A percentile compares a stretch with the other conserved stretches of the same genome.
Conservation (phyloP, 148 eudicot genomes). For the Vaccinium macrocarpon region DNA sequence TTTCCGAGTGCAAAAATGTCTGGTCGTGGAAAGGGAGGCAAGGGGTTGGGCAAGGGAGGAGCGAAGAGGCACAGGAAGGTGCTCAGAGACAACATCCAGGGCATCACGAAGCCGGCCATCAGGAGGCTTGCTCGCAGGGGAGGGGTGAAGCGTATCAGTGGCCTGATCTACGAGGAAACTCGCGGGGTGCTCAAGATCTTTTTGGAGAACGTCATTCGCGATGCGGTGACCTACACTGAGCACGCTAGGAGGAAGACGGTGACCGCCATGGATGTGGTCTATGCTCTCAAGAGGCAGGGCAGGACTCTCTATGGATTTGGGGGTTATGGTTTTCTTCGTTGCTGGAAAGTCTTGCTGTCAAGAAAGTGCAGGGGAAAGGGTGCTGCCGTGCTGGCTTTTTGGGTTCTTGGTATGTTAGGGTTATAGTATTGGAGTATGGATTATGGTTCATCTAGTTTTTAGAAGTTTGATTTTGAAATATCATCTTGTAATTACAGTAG, state of each 20-base stretch:
- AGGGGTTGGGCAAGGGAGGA: not conserved
- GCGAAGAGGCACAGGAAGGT: not conserved
- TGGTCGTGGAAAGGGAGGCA: not conserved
- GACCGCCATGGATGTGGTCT: conserved; percentile 1
- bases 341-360: not conserved
- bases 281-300: not conserved
- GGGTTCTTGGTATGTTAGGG: not conserved
- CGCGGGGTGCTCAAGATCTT: conserved; percentile 2
- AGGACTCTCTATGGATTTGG: not conserved
- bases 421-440: not conserved
- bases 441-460: not conserved
- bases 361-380: not conserved
- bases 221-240: not conserved
- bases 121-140: conserved; percentile 10
- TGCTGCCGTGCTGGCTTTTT: not conserved
- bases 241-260: not conserved
- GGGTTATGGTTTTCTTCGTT: not conserved
- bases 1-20: not conserved
- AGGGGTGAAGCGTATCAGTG: not conserved
- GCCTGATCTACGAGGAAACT: not conserved
- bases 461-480: not conserved
- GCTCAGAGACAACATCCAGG: not conserved
- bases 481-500: not conserved
- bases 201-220: not conserved
- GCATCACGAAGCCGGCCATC: not conserved